A percentile compares a stretch with the other conserved stretches of the same genome.
Conservation (phyloP, 306 rosid species). For the Quillaja saponaria region DNA sequence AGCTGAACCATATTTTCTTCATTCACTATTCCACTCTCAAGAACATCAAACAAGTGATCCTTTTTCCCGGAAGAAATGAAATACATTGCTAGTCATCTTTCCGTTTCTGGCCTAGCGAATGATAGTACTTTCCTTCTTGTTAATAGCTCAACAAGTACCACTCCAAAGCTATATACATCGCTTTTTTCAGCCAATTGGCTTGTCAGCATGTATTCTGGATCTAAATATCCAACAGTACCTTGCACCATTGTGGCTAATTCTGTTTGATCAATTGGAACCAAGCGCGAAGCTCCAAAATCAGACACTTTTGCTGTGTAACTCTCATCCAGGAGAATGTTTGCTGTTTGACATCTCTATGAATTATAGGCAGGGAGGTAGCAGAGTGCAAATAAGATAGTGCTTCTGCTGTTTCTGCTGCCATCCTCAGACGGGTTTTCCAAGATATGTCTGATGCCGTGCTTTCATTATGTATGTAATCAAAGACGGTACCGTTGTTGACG, state of each 20-base stretch:
- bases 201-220: constrained; percentile 47
- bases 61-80: constrained; percentile 41
- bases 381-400: constrained; percentile 52
- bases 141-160: constrained; percentile 48
- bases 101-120: constrained; percentile 25
- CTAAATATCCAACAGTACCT: constrained; percentile 55
- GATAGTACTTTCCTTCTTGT: constrained; percentile 48
- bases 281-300: constrained; percentile 56
- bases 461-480: constrained; percentile 34
- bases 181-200: constrained; percentile 57
- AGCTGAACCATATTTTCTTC: constrained; percentile 36
- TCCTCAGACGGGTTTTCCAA: constrained; percentile 44
- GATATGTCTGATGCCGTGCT: constrained; percentile 4
- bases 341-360: constrained; percentile 59
- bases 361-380: constrained; percentile 45
- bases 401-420: constrained; percentile 50
- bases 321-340: constrained; percentile 44
- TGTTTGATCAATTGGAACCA: constrained; percentile 48
- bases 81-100: constrained; percentile 37
- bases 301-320: constrained; percentile 42
- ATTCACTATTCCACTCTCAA: constrained; percentile 28
- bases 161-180: constrained; percentile 59
- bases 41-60: constrained; percentile 32
- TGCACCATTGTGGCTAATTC: constrained; percentile 49
- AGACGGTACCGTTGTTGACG: constrained; percentile 38